phyloP scores from a whole-genome alignment of 305 asterid genomes.

The Petunia hybrid region DNA sequence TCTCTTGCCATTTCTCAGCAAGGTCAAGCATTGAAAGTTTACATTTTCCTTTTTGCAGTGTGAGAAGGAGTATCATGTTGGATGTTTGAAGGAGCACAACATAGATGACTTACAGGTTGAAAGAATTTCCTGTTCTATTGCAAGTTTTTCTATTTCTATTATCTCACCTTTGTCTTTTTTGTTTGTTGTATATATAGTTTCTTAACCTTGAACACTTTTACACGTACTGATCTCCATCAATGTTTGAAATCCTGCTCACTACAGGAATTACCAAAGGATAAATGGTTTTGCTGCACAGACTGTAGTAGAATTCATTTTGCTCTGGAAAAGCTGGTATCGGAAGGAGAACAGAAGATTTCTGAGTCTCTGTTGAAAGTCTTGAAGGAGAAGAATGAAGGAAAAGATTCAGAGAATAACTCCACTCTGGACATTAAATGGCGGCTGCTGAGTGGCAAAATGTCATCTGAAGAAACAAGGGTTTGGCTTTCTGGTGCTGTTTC shows the following conservation, averaged over 20 bases:
- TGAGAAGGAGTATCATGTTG: constrained; percentile 89
- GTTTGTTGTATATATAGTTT: neutral
- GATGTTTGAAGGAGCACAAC: constrained; percentile 77
- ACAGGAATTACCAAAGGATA: constrained; percentile 81
- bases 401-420: constrained; percentile 41
- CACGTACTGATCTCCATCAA: constrained; percentile 8
- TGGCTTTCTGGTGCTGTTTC: constrained; percentile 81
- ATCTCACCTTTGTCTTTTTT: neutral
- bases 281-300: constrained; percentile 79
- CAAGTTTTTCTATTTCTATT: neutral
- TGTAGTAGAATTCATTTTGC: constrained; percentile 64
- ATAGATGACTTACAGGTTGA: constrained; percentile 77
- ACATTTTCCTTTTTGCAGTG: constrained; percentile 58
- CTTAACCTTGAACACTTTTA: constrained; percentile 1
- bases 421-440: constrained; percentile 75
- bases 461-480: constrained; percentile 63
- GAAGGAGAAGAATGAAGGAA: constrained; percentile 56
- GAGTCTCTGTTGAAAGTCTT: constrained; percentile 52
- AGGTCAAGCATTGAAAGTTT: constrained; percentile 26
- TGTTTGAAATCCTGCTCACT: constrained; percentile 33
- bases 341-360: constrained; percentile 73
- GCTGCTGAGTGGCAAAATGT: constrained; percentile 69
- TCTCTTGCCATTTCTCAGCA: constrained; percentile 2
- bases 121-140: constrained; percentile 31
- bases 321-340: constrained; percentile 59